Conservation (phyloP, 2,329 filamentous ascomycete species). For the Gaeumannomyces sp. region DNA sequence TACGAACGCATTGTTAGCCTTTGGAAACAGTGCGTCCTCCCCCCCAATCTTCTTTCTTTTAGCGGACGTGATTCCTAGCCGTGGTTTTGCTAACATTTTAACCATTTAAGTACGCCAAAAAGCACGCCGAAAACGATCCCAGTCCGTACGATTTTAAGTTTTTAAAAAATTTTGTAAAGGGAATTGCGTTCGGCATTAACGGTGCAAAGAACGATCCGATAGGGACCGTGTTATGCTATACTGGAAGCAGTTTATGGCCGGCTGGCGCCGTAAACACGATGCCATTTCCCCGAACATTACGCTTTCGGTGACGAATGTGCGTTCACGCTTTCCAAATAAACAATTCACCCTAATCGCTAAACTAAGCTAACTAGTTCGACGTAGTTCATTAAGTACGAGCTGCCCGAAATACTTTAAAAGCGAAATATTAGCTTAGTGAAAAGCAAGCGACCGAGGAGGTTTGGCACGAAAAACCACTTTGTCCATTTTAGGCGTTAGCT, state of each 20-base stretch:
- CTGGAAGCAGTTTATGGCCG: conserved; percentile 5
- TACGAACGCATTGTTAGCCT: background rate
- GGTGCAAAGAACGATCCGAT: background rate
- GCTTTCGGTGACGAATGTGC: conserved; percentile 1
- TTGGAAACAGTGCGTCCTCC: too few relatives aligned
- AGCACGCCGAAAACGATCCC: conserved; percentile 1
- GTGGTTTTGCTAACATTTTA: conserved; percentile 1
- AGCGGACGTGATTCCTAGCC: too few relatives aligned
- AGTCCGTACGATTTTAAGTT: background rate
- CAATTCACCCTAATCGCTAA: background rate
- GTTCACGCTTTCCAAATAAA: background rate
- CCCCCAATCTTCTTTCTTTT: too few relatives aligned
- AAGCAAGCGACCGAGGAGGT: conserved; percentile 4
- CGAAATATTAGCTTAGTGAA: conserved; percentile 1
- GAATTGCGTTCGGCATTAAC: too few relatives aligned
- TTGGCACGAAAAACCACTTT: conserved; percentile 2
- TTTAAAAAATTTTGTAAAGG: too few relatives aligned
- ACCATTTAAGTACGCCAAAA: background rate
- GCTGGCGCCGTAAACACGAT: too few relatives aligned
- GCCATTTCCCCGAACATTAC: conserved; percentile 2
- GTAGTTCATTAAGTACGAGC: conserved; percentile 5
- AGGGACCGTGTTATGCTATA: conserved; percentile 4
- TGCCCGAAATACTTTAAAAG: background rate
- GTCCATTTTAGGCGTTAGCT: background rate
- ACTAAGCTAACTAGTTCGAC: background rate